Conservation (phyloP, 2,329 filamentous ascomycete genomes). For the Neopestalotiopsis rosae region DNA sequence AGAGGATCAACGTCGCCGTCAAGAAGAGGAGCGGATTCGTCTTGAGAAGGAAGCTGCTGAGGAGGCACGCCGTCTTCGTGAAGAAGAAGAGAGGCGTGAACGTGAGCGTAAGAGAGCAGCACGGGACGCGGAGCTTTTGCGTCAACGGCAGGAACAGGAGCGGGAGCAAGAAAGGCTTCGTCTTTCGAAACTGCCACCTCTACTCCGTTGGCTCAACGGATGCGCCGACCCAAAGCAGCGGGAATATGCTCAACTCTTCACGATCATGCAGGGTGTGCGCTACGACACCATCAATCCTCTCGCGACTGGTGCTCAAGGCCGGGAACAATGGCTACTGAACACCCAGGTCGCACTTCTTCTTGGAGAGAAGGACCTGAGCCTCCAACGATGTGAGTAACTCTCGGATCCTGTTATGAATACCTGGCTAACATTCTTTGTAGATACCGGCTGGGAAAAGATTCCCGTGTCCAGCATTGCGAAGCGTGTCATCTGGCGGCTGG, state of each 20-base stretch:
- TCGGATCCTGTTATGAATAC: neutral
- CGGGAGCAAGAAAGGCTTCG: constrained; percentile 60
- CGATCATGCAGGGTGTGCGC: constrained; percentile 63
- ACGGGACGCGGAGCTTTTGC: constrained; percentile 56
- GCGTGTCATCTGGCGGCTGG: constrained; percentile 62
- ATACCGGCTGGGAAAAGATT: constrained; percentile 63
- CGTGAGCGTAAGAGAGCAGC: constrained; percentile 51
- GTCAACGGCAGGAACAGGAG: constrained; percentile 60
- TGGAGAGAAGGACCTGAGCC: constrained; percentile 66
- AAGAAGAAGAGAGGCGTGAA: constrained; percentile 58
- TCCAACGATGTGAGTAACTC: constrained; percentile 62
- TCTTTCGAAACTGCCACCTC: constrained; percentile 61
- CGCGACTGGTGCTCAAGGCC: constrained; percentile 58
- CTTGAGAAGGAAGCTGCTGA: constrained; percentile 54
- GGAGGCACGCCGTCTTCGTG: constrained; percentile 53
- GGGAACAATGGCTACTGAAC: constrained; percentile 71
- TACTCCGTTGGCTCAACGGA: constrained; percentile 65
- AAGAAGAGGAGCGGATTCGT: constrained; percentile 55
- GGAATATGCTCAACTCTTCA: constrained; percentile 59
- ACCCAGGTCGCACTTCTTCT: constrained; percentile 67
- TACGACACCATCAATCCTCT: constrained; percentile 66
- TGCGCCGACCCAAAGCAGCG: constrained; percentile 56
- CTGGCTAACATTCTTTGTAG: constrained; percentile 37
- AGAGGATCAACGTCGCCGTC: constrained; percentile 38
- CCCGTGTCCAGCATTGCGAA: constrained; percentile 62